Evolutionary conservation across 768 basidiomycete species (phyloP), one percentile per base, ranked within the genome.

Genomic region (Xerocomus spinulosus): DNA sequence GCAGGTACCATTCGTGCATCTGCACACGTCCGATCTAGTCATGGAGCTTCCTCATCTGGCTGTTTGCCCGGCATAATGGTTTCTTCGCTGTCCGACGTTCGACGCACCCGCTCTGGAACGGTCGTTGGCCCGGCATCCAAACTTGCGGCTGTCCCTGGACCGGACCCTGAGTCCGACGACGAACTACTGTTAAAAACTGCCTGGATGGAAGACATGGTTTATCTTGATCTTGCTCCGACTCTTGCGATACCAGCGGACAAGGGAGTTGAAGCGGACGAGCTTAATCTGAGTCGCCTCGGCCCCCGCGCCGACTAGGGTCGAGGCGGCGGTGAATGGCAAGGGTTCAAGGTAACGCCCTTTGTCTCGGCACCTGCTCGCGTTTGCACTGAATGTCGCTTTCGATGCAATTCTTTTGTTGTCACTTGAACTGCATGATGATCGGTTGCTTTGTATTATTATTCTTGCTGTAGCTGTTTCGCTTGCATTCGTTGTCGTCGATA

Each of bases 1-100:
- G 77, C 70, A 21, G 76, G 70, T 51, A 80, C 74, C 44, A 80
- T 73, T 58, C 77, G 70, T 43, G 77, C 72, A 41, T 79, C 71
- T n/a, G 75, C 76, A 52, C 72, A 68, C 40, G 17, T 53, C 28
- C 67, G 52, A 28, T 46, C 54, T 5, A 46, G 42, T 18, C 48
- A 54, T 5, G n/a, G n/a, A n/a, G 42, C 38, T 29, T 25, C 46
- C 39, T 48, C 44, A 26, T 46, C 53, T 3, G 21, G 50, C 45
- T 33, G 37, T 37, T 28, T 21, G 25, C 25, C 50, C 12, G 24
- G 25, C 38, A 14, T 12, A 7, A 24, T 41, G 0, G 24, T 41
- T 20, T 30, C 47, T 8, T 44, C 42, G 15, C 23, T 18, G 4
- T 51, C 54, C 30, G 60, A 61, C 13, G 56, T 70, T 12, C 64